A percentile compares a stretch with the other conserved stretches of the same genome.
Conservation (phyloP, 257 asterid species). For the Orobanche coerulescens region DNA sequence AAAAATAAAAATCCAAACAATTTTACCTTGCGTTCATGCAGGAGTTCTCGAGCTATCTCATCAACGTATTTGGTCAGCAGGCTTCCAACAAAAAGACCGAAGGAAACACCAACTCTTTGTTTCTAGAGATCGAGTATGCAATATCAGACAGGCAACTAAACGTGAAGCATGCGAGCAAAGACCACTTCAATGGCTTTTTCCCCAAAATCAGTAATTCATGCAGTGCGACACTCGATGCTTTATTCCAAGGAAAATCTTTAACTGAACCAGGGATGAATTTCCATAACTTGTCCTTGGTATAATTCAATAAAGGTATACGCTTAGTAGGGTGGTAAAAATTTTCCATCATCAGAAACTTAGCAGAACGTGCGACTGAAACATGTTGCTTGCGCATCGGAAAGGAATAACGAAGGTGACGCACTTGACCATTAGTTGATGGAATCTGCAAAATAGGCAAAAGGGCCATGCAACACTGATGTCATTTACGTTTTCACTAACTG, state of each 20-base stretch:
- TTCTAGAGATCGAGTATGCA: conserved; percentile 37
- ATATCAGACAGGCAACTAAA: conserved; percentile 38
- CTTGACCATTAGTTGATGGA: conserved; percentile 17
- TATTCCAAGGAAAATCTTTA: conserved; percentile 53
- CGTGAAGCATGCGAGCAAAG: conserved; percentile 31
- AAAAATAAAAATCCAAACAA: neutral
- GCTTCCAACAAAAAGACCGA: conserved; percentile 52
- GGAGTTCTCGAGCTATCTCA: conserved; percentile 37
- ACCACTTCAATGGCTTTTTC: conserved; percentile 51
- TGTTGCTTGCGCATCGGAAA: conserved; percentile 12
- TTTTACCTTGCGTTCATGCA: conserved; percentile 34
- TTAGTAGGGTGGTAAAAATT: conserved; percentile 28
- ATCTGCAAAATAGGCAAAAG: conserved; percentile 28
- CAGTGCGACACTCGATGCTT: conserved; percentile 37
- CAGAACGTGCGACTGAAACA: conserved; percentile 30
- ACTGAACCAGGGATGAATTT: conserved; percentile 36
- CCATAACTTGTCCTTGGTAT: conserved; percentile 30
- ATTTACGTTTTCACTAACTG: neutral
- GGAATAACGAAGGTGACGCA: conserved; percentile 18
- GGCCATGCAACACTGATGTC: neutral
- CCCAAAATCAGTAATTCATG: conserved; percentile 30
- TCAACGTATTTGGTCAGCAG: conserved; percentile 34
- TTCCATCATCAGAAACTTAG: conserved; percentile 31
- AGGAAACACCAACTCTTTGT: conserved; percentile 56
- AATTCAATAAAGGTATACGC: conserved; percentile 23